Base-by-base conservation (phyloP, 208 protist genomes). In the Crithidia mellificae region DNA sequence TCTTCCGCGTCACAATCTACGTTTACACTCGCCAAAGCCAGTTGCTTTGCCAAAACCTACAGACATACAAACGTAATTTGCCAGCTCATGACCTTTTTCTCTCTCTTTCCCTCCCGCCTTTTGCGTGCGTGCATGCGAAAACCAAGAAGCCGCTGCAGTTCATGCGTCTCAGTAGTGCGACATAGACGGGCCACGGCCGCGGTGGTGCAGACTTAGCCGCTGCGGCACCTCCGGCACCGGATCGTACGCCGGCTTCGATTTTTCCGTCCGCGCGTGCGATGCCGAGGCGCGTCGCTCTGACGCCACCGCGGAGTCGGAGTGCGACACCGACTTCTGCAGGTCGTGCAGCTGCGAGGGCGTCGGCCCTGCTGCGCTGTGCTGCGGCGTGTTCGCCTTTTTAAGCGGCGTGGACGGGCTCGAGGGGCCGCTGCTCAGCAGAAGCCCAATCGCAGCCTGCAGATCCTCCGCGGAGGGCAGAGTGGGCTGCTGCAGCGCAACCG, bases 151-250 rank as follows among this genome's bases (percentile, higher is more conserved):
- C n/a, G n/a, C n/a, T n/a, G n/a, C n/a, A n/a, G n/a, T n/a, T n/a
- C n/a, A n/a, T n/a, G n/a, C n/a, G n/a, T n/a, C 1, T 63, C 36
- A 71, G 55, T 71, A 63, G 36, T 62, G 47, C 34, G 65, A 52
- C 55, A 71, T 53, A 2, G 53, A 57, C 14, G 19, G 29, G 5
- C 24, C 25, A 0, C 1, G 29, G 5, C 24, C 25, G 2, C 1
- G 1, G 15, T 38, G 44, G 15, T 50, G 44, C 11, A 58, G 8
- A 6, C 56, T 46, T 5, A 64, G 36, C 6, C 50, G 66, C 15
- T 36, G 47, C 38, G 11, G 34, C 38, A 52, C 58, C 41, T 72
- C 38, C 25, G 65, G 65, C 27, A 71, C 43, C 46, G 27, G 54
- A 19, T 70, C 55, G 30, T 34, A 44, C 14, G 1, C 0, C 34